Evolutionary conservation across 225 moss, liverwort and hornwort species (phyloP), one percentile per base, ranked within the genome.

Genomic region (Physcomitrium patens): DNA sequence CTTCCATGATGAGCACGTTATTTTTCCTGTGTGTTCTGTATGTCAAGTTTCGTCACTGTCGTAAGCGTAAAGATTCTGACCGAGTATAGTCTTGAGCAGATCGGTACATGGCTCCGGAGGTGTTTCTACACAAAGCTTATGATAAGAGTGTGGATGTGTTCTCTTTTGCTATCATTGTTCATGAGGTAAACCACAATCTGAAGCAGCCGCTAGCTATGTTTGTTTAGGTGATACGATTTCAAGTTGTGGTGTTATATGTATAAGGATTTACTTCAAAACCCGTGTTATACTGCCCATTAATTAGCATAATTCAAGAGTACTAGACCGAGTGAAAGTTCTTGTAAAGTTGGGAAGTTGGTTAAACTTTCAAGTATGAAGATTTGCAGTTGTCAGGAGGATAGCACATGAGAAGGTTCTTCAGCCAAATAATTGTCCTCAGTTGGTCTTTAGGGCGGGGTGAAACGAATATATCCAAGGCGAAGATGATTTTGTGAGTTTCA

Each of bases 91-190:
- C 12, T 73, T 58, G 77, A 70, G 59, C 84, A 91, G 86, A 86
- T 82, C 82, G 84, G 43, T 88, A 86, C 71, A 88, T 91, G 84
- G 84, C 91, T 61, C 88, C 86, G 10, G 86, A 88, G 60, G 88
- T 86, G 0, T 86, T 70, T 69, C 19, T 74, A 42, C 86, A 86
- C 63, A 68, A 78, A 23, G 26, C 42, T 44, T 84, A 91, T 46
- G 82, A 91, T 70, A 91, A 84, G 76, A 91, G 84, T 51, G 86
- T 88, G 7, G 84, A 88, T 69, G 80, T 91, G 49, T 91, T 84
- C 68, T 84, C 91, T 24, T 86, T 88, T 64, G 88, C 67, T 51
- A 82, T 91, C 57, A 91, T 88, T 41, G 84, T 91, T 64, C 68
- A 84, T 26, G 86, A 91, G 91, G 88, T 86, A 68, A 62, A 59